phyloP scores from a whole-genome alignment of 2,329 filamentous ascomycete genomes.

The Ceratocystis colombiana region DNA sequence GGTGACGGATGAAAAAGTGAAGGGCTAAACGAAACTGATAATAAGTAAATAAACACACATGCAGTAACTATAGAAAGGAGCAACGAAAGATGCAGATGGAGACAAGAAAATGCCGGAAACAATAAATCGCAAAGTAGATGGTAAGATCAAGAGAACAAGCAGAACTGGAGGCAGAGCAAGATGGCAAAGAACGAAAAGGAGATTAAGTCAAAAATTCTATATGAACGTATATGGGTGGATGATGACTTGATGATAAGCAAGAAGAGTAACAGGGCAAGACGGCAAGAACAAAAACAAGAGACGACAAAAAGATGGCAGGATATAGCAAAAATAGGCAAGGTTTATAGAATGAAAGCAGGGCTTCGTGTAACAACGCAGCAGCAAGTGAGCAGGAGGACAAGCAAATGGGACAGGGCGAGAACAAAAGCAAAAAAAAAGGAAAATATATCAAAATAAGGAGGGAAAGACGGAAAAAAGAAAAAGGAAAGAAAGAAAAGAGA shows the following conservation, averaged over 20 bases:
- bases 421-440: not conserved
- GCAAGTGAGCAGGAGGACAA: too few relatives aligned
- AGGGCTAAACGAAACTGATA: too few relatives aligned
- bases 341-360: conserved; percentile 10
- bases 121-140: too few relatives aligned
- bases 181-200: not conserved
- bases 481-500: conserved; percentile 12
- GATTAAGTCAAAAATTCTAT: not conserved
- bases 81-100: too few relatives aligned
- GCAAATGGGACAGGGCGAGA: not conserved
- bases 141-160: too few relatives aligned
- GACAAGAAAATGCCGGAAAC: too few relatives aligned
- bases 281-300: not conserved
- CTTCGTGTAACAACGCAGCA: not conserved
- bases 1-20: too few relatives aligned
- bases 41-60: too few relatives aligned
- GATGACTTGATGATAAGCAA: not conserved
- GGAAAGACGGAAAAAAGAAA: conserved; percentile 6
- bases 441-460: not conserved
- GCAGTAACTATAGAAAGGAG: too few relatives aligned
- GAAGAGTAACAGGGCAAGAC: not conserved
- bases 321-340: not conserved
- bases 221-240: not conserved
- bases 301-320: not conserved
- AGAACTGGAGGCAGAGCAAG: too few relatives aligned